A percentile compares a stretch with the other conserved stretches of the same genome.
Evolutionary conservation across 257 asterid genomes (phyloP).

Genomic region (Salvia miltiorrhiza): DNA sequence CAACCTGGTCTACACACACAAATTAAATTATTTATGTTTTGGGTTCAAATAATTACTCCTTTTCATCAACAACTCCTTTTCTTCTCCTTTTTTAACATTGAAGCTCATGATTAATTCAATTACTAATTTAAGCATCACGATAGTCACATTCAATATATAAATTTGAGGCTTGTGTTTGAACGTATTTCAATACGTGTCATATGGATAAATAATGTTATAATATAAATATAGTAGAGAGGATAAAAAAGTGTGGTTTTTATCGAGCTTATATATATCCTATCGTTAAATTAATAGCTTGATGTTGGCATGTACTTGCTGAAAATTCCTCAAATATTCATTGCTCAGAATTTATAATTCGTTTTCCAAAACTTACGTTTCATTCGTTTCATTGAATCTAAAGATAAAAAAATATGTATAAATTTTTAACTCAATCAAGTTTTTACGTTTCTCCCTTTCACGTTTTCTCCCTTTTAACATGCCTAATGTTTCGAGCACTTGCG

Average conservation of each 20-base stretch:
- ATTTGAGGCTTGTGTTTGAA: too few relatives aligned
- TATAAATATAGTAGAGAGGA: neutral
- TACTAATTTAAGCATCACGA: too few relatives aligned
- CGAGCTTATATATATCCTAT: neutral
- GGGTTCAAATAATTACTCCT: neutral
- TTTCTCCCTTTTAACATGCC: too few relatives aligned
- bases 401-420: neutral
- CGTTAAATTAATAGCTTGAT: neutral
- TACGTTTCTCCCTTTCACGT: neutral
- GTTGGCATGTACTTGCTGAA: neutral
- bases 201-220: neutral
- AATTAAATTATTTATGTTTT: neutral
- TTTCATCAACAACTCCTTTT: too few relatives aligned
- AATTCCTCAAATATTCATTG: neutral
- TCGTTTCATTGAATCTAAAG: neutral
- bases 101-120: too few relatives aligned
- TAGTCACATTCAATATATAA: too few relatives aligned
- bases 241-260: neutral
- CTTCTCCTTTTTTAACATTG: too few relatives aligned
- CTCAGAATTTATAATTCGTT: neutral
- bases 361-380: neutral
- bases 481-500: neutral
- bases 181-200: neutral
- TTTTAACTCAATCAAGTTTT: neutral
- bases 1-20: neutral